Evolutionary conservation across 106 monocot genomes (phyloP).

Genomic region (Apostasia shenzhenica): DNA sequence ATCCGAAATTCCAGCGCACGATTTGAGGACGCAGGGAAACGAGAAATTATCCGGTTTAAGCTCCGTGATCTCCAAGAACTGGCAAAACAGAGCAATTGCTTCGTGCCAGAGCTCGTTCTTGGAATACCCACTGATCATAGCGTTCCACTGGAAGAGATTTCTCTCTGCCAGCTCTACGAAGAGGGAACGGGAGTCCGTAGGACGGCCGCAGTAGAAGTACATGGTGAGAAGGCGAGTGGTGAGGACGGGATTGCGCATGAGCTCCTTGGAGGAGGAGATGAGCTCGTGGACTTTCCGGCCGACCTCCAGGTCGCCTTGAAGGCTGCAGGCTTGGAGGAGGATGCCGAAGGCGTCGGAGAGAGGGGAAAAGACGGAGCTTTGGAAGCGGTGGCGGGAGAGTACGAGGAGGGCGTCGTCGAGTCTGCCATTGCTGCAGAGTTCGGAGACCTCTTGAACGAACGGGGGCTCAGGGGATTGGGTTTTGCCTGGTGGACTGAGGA

Average conservation of each 20-base stretch:
- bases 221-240: slow-evolving; percentile 52
- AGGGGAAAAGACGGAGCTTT: neutral
- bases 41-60: slow-evolving; percentile 55
- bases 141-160: slow-evolving; percentile 60
- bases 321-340: slow-evolving; percentile 24
- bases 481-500: neutral
- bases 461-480: neutral
- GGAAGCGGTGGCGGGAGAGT: neutral
- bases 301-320: slow-evolving; percentile 9
- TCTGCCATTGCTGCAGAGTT: slow-evolving; percentile 16
- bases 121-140: slow-evolving; percentile 48
- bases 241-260: slow-evolving; percentile 29
- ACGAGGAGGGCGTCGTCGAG: slow-evolving; percentile 22
- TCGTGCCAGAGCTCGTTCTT: slow-evolving; percentile 33
- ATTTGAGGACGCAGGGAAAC: slow-evolving; percentile 52
- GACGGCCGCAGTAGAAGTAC: slow-evolving; percentile 37
- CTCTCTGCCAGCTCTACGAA: slow-evolving; percentile 24
- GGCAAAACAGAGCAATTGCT: slow-evolving; percentile 18
- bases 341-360: slow-evolving; percentile 8
- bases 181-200: slow-evolving; percentile 20
- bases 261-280: slow-evolving; percentile 18
- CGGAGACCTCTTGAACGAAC: slow-evolving; percentile 2
- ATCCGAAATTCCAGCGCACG: slow-evolving; percentile 30
- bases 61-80: slow-evolving; percentile 20
- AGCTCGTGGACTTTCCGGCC: slow-evolving; percentile 27